These are phyloP conservation scores for Calonectria pseudoturangicola DNA, from an alignment of 2,329 filamentous ascomycete genomes.

Conservation along the genomic window DNA sequence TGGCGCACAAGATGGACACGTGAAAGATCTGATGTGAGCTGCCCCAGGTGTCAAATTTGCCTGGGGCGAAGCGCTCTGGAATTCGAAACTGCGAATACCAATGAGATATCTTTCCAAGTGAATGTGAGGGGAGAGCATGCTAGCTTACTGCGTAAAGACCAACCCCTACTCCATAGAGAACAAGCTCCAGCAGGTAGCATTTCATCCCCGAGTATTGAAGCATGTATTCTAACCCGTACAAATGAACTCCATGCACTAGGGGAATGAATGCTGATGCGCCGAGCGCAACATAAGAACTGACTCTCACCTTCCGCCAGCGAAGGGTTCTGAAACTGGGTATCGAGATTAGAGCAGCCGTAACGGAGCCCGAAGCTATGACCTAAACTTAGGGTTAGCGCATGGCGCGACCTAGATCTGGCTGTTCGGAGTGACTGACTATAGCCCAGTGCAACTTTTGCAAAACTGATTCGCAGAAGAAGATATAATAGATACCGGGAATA, in stretches of 20 bases:
- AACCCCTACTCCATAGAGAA: constrained; percentile 71
- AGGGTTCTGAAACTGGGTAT: constrained; percentile 40
- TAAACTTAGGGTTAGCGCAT: neutral
- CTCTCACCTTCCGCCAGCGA: constrained; percentile 43
- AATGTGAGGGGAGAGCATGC: neutral
- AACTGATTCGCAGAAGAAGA: constrained; percentile 40
- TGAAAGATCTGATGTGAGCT: constrained; percentile 95
- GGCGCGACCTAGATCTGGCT: no score
- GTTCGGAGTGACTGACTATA: constrained; percentile 25
- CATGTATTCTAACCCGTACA: constrained; percentile 45
- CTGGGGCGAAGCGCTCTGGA: constrained; percentile 84
- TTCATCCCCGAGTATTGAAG: constrained; percentile 30
- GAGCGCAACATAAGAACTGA: constrained; percentile 36
- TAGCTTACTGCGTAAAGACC: constrained; percentile 82
- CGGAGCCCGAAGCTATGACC: constrained; percentile 34
- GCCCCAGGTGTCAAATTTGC: constrained; percentile 89
- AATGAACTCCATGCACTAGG: constrained; percentile 41
- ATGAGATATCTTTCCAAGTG: constrained; percentile 8
- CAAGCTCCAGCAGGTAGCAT: constrained; percentile 44
- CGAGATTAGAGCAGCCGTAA: constrained; percentile 39
- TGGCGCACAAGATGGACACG: constrained; percentile 63
- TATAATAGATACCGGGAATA: constrained; percentile 45
- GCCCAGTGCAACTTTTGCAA: constrained; percentile 45
- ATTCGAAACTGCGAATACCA: constrained; percentile 74
- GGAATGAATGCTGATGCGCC: constrained; percentile 43